Evolutionary conservation across 2,329 filamentous ascomycete genomes (phyloP).

Genomic region (Fusarium fujikuroi): DNA sequence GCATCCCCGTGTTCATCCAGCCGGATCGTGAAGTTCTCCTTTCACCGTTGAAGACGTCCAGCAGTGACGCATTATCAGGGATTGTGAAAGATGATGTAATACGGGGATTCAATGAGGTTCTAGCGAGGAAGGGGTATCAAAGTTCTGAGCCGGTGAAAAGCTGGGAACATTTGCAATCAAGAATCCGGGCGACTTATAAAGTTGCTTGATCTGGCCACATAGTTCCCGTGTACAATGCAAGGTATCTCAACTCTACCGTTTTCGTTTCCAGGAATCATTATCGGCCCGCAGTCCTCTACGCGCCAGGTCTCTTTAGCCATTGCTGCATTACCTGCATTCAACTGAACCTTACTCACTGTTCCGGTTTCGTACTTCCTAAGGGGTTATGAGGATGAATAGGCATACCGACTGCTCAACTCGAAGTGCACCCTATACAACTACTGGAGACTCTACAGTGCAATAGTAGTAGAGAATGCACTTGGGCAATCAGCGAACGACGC

Average conservation of each 20-base stretch:
- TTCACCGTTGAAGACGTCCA: background rate
- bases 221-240: background rate
- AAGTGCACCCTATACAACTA: background rate
- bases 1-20: background rate
- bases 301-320: background rate
- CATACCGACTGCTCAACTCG: background rate
- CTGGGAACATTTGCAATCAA: background rate
- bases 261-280: accelerated
- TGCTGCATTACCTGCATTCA: background rate
- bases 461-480: too few relatives aligned
- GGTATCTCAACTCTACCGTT: accelerated
- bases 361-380: background rate
- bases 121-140: background rate
- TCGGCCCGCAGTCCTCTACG: background rate
- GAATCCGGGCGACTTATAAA: background rate
- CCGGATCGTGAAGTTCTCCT: background rate
- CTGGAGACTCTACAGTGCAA: too few relatives aligned
- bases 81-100: background rate
- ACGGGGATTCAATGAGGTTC: background rate
- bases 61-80: background rate
- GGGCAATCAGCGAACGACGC: too few relatives aligned
- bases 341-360: background rate
- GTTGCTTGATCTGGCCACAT: background rate
- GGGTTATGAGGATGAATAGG: background rate
- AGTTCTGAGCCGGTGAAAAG: background rate